Conservation (phyloP, 345 rosid species). For the Brassica napus region DNA sequence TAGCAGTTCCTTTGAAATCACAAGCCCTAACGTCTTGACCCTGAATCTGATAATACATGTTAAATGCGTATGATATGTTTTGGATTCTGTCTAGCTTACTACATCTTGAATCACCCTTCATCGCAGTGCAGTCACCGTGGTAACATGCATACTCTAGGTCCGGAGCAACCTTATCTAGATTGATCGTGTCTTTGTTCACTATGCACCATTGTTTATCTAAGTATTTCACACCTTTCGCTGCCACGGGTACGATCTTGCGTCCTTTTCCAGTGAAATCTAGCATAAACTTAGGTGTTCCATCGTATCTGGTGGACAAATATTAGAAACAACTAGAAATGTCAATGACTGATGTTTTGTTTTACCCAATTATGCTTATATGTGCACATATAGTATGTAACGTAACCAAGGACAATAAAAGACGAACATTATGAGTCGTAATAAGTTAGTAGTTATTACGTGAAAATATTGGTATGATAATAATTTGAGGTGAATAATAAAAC, state of each 20-base stretch:
- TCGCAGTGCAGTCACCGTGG: conserved; percentile 57
- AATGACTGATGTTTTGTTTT: not conserved
- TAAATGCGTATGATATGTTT: conserved; percentile 71
- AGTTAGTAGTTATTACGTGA: not conserved
- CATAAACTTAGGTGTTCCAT: conserved; percentile 73
- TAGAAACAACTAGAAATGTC: not conserved
- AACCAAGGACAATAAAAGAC: not conserved
- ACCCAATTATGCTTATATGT: not conserved
- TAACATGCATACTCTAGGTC: conserved; percentile 57
- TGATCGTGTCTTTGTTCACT: conserved; percentile 31
- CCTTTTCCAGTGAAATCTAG: conserved; percentile 70
- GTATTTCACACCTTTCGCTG: conserved; percentile 69
- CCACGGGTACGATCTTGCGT: conserved; percentile 48
- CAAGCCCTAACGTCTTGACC: conserved; percentile 64
- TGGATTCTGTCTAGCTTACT: conserved; percentile 25
- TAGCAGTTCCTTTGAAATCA: conserved; percentile 61
- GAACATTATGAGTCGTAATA: not conserved
- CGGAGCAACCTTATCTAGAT: conserved; percentile 1
- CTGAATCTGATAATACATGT: conserved; percentile 61
- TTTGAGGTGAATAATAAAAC: not conserved
- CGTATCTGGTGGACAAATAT: conserved; percentile 39
- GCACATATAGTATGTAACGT: not conserved
- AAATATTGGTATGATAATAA: not conserved
- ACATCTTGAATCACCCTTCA: conserved; percentile 50
- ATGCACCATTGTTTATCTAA: conserved; percentile 71